Conservation (phyloP, 2,329 filamentous ascomycete genomes). For the Diaporthe batatas region DNA sequence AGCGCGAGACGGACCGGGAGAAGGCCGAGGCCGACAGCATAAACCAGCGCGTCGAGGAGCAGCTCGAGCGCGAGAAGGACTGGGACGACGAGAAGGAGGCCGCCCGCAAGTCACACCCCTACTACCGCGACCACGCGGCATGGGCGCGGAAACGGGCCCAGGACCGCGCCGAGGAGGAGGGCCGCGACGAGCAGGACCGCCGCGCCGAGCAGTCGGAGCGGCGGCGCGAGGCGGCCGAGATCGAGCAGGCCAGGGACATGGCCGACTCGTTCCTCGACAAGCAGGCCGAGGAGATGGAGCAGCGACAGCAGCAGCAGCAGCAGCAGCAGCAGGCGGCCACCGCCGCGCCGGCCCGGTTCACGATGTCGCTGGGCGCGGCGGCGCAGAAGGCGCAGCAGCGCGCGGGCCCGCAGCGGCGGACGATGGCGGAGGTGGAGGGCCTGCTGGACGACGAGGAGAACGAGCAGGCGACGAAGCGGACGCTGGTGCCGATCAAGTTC, state of each 20-base stretch:
- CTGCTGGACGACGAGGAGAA: constrained; percentile 96
- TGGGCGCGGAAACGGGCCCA: constrained; percentile 86
- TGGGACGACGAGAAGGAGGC: constrained; percentile 94
- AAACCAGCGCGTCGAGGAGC: constrained; percentile 76
- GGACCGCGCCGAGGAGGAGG: constrained; percentile 80
- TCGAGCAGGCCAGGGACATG: constrained; percentile 84
- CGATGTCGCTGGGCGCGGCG: constrained; percentile 90
- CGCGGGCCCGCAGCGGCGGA: constrained; percentile 74
- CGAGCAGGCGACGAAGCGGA: constrained; percentile 76
- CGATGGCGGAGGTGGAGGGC: constrained; percentile 93
- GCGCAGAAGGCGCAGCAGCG: constrained; percentile 78
- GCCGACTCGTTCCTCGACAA: constrained; percentile 92
- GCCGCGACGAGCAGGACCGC: constrained; percentile 86
- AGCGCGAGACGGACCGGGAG: constrained; percentile 86
- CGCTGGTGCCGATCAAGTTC: constrained; percentile 86
- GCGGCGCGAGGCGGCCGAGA: constrained; percentile 76
- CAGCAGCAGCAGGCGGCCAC: constrained; percentile 51
- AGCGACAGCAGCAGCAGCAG: constrained; percentile 57
- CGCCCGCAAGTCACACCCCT: constrained; percentile 78
- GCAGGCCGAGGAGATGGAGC: constrained; percentile 82
- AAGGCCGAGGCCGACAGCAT: constrained; percentile 77
- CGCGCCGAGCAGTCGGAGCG: constrained; percentile 81
- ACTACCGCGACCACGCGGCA: constrained; percentile 86
- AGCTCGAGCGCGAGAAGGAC: constrained; percentile 73
- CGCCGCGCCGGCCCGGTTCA: constrained; percentile 82